Conservation (phyloP, 306 rosid species). For the Lathyrus sativus region DNA sequence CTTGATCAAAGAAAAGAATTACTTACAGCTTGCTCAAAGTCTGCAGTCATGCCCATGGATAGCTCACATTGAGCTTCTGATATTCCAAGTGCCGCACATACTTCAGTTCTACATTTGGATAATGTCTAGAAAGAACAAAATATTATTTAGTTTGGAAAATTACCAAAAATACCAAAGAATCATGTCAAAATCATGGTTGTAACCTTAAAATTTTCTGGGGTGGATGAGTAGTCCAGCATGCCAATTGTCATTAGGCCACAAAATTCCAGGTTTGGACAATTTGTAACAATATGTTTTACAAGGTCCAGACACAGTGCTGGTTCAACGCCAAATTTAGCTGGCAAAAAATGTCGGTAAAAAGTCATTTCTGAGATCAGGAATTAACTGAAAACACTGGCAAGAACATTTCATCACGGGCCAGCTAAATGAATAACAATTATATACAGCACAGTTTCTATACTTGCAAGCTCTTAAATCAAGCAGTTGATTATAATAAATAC, state of each 20-base stretch:
- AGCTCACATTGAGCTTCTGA: constrained; percentile 78
- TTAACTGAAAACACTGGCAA: constrained; percentile 30
- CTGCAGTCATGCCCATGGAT: constrained; percentile 98
- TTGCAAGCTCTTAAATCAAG: constrained; percentile 28
- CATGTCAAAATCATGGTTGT: constrained; percentile 8
- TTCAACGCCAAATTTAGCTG: constrained; percentile 92
- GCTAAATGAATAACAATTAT: not conserved
- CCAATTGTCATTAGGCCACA: constrained; percentile 95
- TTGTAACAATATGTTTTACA: constrained; percentile 66
- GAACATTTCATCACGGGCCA: constrained; percentile 6
- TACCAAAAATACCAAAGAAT: not conserved
- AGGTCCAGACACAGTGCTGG: constrained; percentile 77
- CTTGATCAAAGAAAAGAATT: constrained; percentile 16
- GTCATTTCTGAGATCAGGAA: constrained; percentile 29
- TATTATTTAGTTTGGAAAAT: constrained; percentile 32
- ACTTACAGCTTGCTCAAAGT: constrained; percentile 93
- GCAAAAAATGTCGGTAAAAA: constrained; percentile 30
- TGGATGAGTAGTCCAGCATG: constrained; percentile 84
- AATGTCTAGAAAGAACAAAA: constrained; percentile 51
- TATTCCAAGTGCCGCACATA: constrained; percentile 73
- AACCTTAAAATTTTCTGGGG: constrained; percentile 94
- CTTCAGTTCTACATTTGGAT: constrained; percentile 73
- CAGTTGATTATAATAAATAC: constrained; percentile 23
- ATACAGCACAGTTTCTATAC: constrained; percentile 13
- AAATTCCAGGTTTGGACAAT: constrained; percentile 80